Evolutionary conservation across 441 rosid genomes (phyloP).

Genomic region (Gossypium gossypioides): DNA sequence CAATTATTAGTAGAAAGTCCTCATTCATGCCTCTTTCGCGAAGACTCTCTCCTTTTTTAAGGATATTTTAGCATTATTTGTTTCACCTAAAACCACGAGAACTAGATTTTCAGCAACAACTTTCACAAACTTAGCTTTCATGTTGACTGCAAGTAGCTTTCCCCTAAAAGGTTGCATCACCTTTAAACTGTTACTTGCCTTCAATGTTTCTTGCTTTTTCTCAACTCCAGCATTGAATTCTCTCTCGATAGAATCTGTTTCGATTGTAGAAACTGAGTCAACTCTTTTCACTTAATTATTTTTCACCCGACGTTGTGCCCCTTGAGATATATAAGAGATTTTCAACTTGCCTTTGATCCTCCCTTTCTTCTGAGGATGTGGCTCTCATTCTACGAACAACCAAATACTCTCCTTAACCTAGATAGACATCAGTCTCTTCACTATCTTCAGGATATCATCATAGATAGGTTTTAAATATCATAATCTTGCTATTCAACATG

Average conservation of each 20-base stretch:
- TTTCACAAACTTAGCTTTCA: too few species aligned
- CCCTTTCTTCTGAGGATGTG: background rate
- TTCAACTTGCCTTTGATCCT: slow-evolving; percentile 46
- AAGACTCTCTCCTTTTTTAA: too few species aligned
- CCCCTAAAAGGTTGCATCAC: slow-evolving; percentile 8
- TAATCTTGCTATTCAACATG: background rate
- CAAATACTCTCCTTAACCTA: too few species aligned
- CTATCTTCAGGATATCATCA: background rate
- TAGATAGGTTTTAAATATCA: background rate
- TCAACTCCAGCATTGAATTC: slow-evolving; percentile 18
- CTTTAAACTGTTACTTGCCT: slow-evolving; percentile 8
- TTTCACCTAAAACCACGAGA: slow-evolving; percentile 38
- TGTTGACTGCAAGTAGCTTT: too few species aligned
- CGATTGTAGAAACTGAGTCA: too few species aligned
- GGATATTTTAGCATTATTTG: too few species aligned
- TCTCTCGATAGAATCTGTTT: too few species aligned
- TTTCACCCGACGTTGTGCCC: slow-evolving; percentile 23
- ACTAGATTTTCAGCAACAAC: slow-evolving; percentile 24
- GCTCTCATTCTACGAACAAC: background rate
- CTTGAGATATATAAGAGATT: slow-evolving; percentile 51
- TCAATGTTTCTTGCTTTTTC: slow-evolving; percentile 44
- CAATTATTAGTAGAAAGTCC: too few species aligned
- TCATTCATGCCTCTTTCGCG: slow-evolving; percentile 21
- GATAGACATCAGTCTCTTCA: too few species aligned
- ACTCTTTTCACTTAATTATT: slow-evolving; percentile 10